A percentile compares a stretch with the other conserved stretches of the same genome.
phyloP scores from a whole-genome alignment of 2,329 filamentous ascomycete genomes.

The Sporothrix euskadiensis region DNA sequence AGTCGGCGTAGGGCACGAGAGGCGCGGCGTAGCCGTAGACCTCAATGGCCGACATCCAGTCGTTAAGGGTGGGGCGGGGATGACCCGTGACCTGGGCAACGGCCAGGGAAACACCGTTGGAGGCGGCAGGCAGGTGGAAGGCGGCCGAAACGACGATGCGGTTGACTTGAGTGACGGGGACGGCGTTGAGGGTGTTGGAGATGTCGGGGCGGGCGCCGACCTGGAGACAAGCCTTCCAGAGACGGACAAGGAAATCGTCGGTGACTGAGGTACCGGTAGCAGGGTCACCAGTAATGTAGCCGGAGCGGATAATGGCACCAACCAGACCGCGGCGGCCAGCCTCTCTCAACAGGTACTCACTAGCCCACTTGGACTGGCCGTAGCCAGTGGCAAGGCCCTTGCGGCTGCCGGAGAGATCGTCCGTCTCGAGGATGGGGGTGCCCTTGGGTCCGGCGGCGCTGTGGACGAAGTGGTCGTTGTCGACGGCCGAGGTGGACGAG shows the following conservation, averaged over 20 bases:
- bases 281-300: slow-evolving; percentile 79
- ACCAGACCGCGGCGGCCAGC: slow-evolving; percentile 74
- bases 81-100: slow-evolving; percentile 80
- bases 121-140: slow-evolving; percentile 51
- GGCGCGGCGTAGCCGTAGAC: slow-evolving; percentile 72
- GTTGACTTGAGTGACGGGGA: slow-evolving; percentile 82
- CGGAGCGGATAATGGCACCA: slow-evolving; percentile 76
- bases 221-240: slow-evolving; percentile 86
- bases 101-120: slow-evolving; percentile 46
- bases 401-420: slow-evolving; percentile 75
- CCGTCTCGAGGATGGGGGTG: slow-evolving; percentile 68
- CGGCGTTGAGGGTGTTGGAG: slow-evolving; percentile 82
- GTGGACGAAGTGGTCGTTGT: slow-evolving; percentile 76
- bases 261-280: slow-evolving; percentile 71
- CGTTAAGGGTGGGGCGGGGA: slow-evolving; percentile 74
- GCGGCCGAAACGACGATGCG: slow-evolving; percentile 75
- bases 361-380: slow-evolving; percentile 87
- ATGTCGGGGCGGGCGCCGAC: slow-evolving; percentile 72
- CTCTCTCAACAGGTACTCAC: slow-evolving; percentile 69
- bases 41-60: slow-evolving; percentile 70
- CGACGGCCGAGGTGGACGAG: slow-evolving; percentile 77
- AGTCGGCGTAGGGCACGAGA: slow-evolving; percentile 65
- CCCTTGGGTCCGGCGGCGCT: slow-evolving; percentile 62
- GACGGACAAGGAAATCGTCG: slow-evolving; percentile 86
- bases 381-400: slow-evolving; percentile 82